Evolutionary conservation across 2,329 filamentous ascomycete genomes (phyloP), one percentile per base, ranked within the genome.

Genomic region (Didymellaceae sp.): DNA sequence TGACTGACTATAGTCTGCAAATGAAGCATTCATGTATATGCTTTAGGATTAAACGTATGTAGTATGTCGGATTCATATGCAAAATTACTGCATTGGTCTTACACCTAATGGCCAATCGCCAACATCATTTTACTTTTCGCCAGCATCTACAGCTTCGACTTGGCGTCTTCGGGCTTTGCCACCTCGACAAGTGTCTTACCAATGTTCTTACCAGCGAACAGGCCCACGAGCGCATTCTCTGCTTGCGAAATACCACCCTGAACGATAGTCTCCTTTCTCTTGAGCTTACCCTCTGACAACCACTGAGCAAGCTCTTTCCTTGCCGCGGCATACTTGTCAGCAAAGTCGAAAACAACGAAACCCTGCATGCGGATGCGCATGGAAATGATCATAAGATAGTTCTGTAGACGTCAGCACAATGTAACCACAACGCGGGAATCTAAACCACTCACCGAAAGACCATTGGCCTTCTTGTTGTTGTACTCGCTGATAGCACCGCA

Each of bases 301-400:
- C 88, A 91, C 56, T 82, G 71, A 1, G 80, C 80, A 11, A 91
- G 75, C 61, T 90, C 79, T 65, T 80, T 76, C 58, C 81, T 74
- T 1, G 86, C 89, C 32, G 74, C 69, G 0, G 78, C 65, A 66
- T 82, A 88, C 63, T 86, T 78, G 43, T 80, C 75, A 4, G 70
- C 73, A 63, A 81, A 89, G 68, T 91, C 89, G 46, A 89, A 82
- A 39, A 90, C 82, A 55, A 91, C 86, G 73, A 92, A 91, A 4
- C 78, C 77, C 55, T 75, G 67, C 60, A 80, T 73, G 14, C 68
- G 68, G 28, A 79, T 68, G 17, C 77, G 68, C 69, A 78, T 80
- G 26, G 56, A 51, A 26, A 67, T 73, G 45, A 79, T 60, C 67
- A 76, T 75, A 52, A 76, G 72, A 64, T 75, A 78, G 58, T 78